Conservation (phyloP, 805 yeast genomes). For the Cyberlindnera amylophila region DNA sequence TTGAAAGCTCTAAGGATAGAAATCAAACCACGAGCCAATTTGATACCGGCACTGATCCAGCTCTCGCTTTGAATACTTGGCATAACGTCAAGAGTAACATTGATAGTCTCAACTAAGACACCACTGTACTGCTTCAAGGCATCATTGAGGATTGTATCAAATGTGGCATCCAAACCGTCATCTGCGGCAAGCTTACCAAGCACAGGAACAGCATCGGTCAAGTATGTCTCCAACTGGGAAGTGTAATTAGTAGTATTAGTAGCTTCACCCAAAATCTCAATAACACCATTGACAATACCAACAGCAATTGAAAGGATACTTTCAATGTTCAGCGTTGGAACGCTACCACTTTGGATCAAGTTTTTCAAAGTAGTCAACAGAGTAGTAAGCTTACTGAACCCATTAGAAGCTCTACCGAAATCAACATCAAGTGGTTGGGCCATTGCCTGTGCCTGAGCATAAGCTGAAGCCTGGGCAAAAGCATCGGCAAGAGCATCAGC, state of each 20-base stretch:
- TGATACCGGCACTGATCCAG: constrained; percentile 3
- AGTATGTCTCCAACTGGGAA: constrained; percentile 1
- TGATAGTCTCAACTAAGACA: constrained; percentile 3
- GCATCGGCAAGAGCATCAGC: background rate
- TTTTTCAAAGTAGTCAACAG: constrained; percentile 3
- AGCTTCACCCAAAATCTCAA: constrained; percentile 8
- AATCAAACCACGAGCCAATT: background rate
- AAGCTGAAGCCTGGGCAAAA: background rate
- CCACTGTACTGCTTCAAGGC: constrained; percentile 2
- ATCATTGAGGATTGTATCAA: constrained; percentile 1
- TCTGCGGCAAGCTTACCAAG: constrained; percentile 2
- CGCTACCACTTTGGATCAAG: constrained; percentile 1
- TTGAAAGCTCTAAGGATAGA: constrained; percentile 6
- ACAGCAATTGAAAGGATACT: constrained; percentile 2
- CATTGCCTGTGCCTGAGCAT: background rate
- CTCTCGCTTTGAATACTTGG: constrained; percentile 3
- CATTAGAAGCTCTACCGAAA: constrained; percentile 2
- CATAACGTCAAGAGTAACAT: background rate
- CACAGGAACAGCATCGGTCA: constrained; percentile 5
- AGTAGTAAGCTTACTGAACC: constrained; percentile 4
- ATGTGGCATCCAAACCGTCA: constrained; percentile 2
- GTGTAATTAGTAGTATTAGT: background rate
- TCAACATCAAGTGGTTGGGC: constrained; percentile 1
- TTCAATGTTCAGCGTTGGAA: constrained; percentile 6
- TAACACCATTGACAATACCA: constrained; percentile 4